phyloP scores from a whole-genome alignment of 2,329 filamentous ascomycete species.

The Graphilbum ipis-grandicollis region DNA sequence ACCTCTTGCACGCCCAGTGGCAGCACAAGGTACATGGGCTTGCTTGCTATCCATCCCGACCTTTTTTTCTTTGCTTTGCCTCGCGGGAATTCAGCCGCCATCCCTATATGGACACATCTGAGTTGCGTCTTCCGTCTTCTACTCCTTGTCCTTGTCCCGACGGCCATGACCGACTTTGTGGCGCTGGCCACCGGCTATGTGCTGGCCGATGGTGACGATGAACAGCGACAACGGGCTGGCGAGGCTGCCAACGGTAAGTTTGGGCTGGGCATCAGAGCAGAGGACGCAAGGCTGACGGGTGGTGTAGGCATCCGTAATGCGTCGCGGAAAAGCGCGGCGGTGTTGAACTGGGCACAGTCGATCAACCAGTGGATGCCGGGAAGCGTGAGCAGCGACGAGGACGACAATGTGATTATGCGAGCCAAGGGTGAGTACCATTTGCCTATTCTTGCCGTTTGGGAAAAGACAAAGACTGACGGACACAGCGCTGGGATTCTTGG shows the following conservation, averaged over 20 bases:
- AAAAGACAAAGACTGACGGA: not conserved
- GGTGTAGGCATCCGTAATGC: slow-evolving; percentile 8
- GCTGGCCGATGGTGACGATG: slow-evolving; percentile 10
- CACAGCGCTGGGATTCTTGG: slow-evolving; percentile 37
- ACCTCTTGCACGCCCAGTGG: too few species aligned
- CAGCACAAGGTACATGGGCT: too few species aligned
- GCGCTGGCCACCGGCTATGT: slow-evolving; percentile 11
- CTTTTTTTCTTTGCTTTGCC: too few species aligned
- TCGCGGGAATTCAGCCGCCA: too few species aligned
- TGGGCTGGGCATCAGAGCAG: not conserved
- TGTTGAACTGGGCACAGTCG: slow-evolving; percentile 11
- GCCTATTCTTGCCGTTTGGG: not conserved
- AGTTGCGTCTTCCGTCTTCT: too few species aligned
- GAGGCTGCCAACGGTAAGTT: slow-evolving; percentile 9
- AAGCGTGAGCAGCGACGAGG: slow-evolving; percentile 5
- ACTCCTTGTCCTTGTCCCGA: too few species aligned
- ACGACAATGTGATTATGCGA: slow-evolving; percentile 31
- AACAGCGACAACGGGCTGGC: slow-evolving; percentile 7
- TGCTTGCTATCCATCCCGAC: too few species aligned
- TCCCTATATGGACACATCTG: too few species aligned
- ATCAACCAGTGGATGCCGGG: slow-evolving; percentile 19
- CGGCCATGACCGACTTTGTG: slow-evolving; percentile 11
- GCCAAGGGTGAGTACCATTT: slow-evolving; percentile 25
- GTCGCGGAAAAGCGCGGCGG: slow-evolving; percentile 9
- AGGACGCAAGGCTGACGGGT: too few species aligned